Evolutionary conservation across 768 basidiomycete genomes (phyloP).

Genomic region (Kwoniella shandongensis): DNA sequence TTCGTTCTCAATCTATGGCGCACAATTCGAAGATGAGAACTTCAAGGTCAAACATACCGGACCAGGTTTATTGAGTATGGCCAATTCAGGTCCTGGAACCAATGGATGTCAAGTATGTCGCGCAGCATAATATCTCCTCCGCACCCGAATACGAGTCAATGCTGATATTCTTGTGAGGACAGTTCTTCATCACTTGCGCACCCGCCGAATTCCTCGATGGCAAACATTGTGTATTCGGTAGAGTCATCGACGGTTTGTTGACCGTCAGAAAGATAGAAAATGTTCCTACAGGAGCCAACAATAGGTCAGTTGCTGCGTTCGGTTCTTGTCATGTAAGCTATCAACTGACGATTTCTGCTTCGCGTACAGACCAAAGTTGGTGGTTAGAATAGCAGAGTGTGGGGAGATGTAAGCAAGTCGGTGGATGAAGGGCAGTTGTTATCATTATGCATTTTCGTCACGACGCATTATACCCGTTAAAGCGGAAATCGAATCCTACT

Average conservation of each 20-base stretch:
- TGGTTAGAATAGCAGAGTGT: constrained; percentile 49
- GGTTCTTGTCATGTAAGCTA: background rate
- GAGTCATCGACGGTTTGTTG: constrained; percentile 74
- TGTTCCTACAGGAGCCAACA: constrained; percentile 66
- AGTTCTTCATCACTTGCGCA: constrained; percentile 97
- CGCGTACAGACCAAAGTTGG: constrained; percentile 35
- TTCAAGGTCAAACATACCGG: constrained; percentile 84
- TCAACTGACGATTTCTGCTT: constrained; percentile 12
- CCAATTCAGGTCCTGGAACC: constrained; percentile 90
- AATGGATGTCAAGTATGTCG: constrained; percentile 88
- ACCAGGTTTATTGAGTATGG: constrained; percentile 90
- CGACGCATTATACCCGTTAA: too few relatives aligned
- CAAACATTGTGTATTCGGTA: constrained; percentile 53
- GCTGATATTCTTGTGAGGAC: too few relatives aligned
- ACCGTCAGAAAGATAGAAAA: constrained; percentile 95
- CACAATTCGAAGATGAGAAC: constrained; percentile 96
- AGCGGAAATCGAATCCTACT: background rate
- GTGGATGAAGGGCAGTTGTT: background rate
- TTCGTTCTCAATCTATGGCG: constrained; percentile 93
- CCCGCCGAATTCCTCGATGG: constrained; percentile 93
- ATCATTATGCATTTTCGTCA: constrained; percentile 11
- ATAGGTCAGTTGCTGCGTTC: constrained; percentile 29
- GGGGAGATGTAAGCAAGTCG: constrained; percentile 47
- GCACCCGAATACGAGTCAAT: too few relatives aligned
- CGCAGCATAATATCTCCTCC: too few relatives aligned